phyloP scores from a whole-genome alignment of 768 basidiomycete species.

The Boletus vinaceobasis region DNA sequence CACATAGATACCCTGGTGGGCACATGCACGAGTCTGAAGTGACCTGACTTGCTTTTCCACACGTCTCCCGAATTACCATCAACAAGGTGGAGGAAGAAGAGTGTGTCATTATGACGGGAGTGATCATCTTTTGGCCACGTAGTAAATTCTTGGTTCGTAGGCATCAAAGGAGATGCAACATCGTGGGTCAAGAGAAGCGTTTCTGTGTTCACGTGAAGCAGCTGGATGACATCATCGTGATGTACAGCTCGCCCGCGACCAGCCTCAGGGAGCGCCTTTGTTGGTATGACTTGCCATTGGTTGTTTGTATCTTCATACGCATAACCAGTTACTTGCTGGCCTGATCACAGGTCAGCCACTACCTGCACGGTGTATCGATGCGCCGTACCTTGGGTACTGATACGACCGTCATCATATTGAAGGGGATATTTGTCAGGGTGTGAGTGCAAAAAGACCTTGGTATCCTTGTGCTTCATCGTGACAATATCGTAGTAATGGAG shows the following conservation, averaged over 20 bases:
- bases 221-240: constrained; percentile 83
- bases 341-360: constrained; percentile 34
- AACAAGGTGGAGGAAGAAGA: constrained; percentile 74
- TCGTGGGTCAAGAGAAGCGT: constrained; percentile 89
- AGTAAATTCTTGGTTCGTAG: constrained; percentile 98
- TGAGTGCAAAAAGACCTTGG: constrained; percentile 92
- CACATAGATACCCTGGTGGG: constrained; percentile 91
- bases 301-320: constrained; percentile 94
- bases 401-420: constrained; percentile 91
- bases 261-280: constrained; percentile 89
- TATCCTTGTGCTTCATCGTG: constrained; percentile 86
- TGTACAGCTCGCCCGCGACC: constrained; percentile 92
- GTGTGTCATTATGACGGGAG: constrained; percentile 79
- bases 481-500: constrained; percentile 90
- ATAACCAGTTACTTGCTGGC: constrained; percentile 96
- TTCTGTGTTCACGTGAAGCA: constrained; percentile 84
- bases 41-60: constrained; percentile 91
- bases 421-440: constrained; percentile 89
- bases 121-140: constrained; percentile 82
- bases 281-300: constrained; percentile 92
- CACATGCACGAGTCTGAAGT: constrained; percentile 88
- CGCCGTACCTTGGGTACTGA: constrained; percentile 79
- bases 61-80: constrained; percentile 76
- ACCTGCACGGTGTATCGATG: not conserved
- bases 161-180: constrained; percentile 94